Conservation (phyloP, 202 grass and related monocot species). For the Carex sylvatica region DNA sequence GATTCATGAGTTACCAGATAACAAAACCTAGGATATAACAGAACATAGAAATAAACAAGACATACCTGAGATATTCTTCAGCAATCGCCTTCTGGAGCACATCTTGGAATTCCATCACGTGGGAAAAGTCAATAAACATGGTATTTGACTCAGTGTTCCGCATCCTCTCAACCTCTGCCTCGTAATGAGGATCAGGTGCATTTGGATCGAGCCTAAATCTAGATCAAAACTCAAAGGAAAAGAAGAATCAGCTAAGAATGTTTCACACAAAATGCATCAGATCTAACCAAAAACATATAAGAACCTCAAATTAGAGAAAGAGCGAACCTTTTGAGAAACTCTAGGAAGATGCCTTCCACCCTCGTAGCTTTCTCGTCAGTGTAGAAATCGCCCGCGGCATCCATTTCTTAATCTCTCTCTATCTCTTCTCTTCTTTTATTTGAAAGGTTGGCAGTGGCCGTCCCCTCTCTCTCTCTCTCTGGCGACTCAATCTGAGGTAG, state of each 20-base stretch:
- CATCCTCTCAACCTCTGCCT: slow-evolving; percentile 80
- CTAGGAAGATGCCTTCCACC: slow-evolving; percentile 95
- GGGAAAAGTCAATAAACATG: slow-evolving; percentile 86
- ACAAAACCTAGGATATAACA: background rate
- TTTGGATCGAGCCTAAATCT: slow-evolving; percentile 65
- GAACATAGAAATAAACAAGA: background rate
- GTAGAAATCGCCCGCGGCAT: slow-evolving; percentile 78
- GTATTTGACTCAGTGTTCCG: slow-evolving; percentile 76
- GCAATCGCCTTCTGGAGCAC: slow-evolving; percentile 86
- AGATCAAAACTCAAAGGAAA: background rate
- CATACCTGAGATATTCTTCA: slow-evolving; percentile 86
- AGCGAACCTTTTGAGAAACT: slow-evolving; percentile 80
- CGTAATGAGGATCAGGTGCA: slow-evolving; percentile 69
- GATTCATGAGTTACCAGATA: background rate
- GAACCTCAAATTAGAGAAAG: slow-evolving; percentile 14
- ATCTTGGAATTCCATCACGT: slow-evolving; percentile 93
- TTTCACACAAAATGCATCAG: background rate
- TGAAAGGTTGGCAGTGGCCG: background rate
- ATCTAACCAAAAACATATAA: background rate
- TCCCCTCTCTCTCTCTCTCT: background rate
- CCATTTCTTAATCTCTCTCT: slow-evolving; percentile 42
- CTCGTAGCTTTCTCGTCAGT: slow-evolving; percentile 89
- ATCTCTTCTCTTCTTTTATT: background rate
- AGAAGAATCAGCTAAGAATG: background rate
- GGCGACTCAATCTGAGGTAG: background rate